phyloP scores from a whole-genome alignment of 345 rosid species.

The Physaria fendleri region DNA sequence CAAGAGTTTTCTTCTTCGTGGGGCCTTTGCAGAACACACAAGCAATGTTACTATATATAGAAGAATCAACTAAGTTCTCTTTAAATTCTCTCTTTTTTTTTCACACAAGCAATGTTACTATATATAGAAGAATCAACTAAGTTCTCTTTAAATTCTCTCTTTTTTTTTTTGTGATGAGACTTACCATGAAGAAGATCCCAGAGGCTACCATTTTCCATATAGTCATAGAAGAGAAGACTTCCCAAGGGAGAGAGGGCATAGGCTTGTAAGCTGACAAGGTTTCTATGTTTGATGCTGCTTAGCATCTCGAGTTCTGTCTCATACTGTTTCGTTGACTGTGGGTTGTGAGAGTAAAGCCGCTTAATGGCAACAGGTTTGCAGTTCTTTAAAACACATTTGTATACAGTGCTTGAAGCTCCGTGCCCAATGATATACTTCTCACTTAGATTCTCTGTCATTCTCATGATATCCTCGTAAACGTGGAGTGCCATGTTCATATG shows the following conservation, averaged over 20 bases:
- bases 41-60: not conserved
- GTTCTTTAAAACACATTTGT: conserved; percentile 86
- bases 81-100: too few species aligned
- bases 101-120: not conserved
- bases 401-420: conserved; percentile 93
- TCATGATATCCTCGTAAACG: conserved; percentile 92
- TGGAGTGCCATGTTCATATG: conserved; percentile 98
- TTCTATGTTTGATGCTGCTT: conserved; percentile 89
- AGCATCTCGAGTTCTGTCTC: conserved; percentile 88
- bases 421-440: conserved; percentile 83
- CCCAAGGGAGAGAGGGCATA: conserved; percentile 76
- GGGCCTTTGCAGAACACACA: conserved; percentile 41
- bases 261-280: conserved; percentile 87
- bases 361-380: conserved; percentile 96
- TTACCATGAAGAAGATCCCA: conserved; percentile 95
- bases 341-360: conserved; percentile 78
- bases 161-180: conserved; percentile 1
- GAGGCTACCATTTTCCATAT: conserved; percentile 97
- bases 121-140: not conserved
- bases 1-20: conserved; percentile 69
- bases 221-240: conserved; percentile 91
- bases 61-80: not conserved
- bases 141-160: too few species aligned
- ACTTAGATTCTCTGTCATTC: conserved; percentile 93
- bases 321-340: conserved; percentile 76